These are phyloP conservation scores for Globomyces sp. DNA, from an alignment of 371 early-diverging fungal species.

Conservation along the genomic window DNA sequence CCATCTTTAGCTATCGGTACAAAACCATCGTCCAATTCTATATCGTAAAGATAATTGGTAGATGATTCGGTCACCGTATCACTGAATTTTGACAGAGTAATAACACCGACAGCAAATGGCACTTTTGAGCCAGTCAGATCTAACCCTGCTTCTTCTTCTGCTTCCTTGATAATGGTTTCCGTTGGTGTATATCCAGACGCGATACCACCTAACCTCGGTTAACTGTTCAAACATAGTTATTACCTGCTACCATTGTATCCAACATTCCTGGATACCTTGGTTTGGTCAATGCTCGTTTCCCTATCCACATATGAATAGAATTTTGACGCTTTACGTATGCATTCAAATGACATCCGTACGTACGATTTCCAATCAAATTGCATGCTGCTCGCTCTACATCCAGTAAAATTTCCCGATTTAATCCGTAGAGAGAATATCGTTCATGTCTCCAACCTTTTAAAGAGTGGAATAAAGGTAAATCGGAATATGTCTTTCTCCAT, in stretches of 20 bases:
- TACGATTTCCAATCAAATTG: not conserved
- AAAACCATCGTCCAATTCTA: not conserved
- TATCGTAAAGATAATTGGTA: conserved; percentile 2
- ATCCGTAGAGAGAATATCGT: not conserved
- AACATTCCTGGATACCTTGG: conserved; percentile 1
- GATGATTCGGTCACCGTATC: conserved; percentile 3
- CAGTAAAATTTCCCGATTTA: not conserved
- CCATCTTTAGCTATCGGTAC: not conserved
- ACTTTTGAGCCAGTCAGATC: not conserved
- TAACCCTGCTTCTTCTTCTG: conserved; percentile 6
- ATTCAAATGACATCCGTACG: conserved; percentile 7
- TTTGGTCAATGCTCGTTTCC: conserved; percentile 7
- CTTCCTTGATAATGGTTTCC: conserved; percentile 5
- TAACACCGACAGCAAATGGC: not conserved
- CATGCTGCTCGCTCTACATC: conserved; percentile 1
- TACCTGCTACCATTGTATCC: conserved; percentile 2
- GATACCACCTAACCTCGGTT: no score
- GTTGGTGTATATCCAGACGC: not conserved
- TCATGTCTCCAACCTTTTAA: conserved; percentile 3
- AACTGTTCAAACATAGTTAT: no score
- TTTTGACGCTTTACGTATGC: not conserved
- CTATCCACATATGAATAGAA: conserved; percentile 1
- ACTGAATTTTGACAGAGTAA: not conserved
- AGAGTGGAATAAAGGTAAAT: not conserved
- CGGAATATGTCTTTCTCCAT: not conserved